Percentiles rank a stretch among this genome's conserved stretches.
phyloP scores from a whole-genome alignment of 2,329 filamentous ascomycete genomes.

The Claviceps paspali region DNA sequence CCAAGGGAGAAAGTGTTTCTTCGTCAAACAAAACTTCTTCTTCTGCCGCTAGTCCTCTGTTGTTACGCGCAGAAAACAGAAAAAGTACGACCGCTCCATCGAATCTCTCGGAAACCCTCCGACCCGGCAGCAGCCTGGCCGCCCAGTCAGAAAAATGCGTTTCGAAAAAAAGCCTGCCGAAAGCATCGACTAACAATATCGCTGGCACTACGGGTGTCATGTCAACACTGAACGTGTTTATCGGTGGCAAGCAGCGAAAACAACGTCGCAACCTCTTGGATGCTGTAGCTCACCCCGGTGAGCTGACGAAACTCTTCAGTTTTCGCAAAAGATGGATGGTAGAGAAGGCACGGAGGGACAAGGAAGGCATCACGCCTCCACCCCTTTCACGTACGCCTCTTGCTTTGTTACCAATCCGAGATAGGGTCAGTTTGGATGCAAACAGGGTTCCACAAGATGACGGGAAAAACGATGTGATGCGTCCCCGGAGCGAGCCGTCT shows the following conservation, averaged over 20 bases:
- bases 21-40: neutral
- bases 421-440: neutral
- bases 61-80: neutral
- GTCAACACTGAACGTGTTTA: slow-evolving; percentile 27
- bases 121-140: neutral
- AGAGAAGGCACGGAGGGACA: slow-evolving; percentile 6
- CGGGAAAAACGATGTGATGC: neutral
- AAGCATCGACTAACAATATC: neutral
- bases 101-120: neutral
- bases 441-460: neutral
- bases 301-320: slow-evolving; percentile 24
- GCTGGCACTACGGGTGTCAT: neutral
- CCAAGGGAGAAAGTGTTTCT: neutral
- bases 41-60: neutral
- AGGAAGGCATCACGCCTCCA: slow-evolving; percentile 4
- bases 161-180: neutral
- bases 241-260: slow-evolving; percentile 24
- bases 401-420: neutral
- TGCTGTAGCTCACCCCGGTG: slow-evolving; percentile 25
- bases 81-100: neutral
- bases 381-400: neutral
- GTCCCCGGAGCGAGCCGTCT: neutral
- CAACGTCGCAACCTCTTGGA: slow-evolving; percentile 21
- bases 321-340: slow-evolving; percentile 3
- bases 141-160: neutral